A percentile compares a stretch with the other conserved stretches of the same genome.
These are phyloP conservation scores for Aphanoascus verrucosus DNA, from an alignment of 2,329 filamentous ascomycete species.

Conservation along the genomic window DNA sequence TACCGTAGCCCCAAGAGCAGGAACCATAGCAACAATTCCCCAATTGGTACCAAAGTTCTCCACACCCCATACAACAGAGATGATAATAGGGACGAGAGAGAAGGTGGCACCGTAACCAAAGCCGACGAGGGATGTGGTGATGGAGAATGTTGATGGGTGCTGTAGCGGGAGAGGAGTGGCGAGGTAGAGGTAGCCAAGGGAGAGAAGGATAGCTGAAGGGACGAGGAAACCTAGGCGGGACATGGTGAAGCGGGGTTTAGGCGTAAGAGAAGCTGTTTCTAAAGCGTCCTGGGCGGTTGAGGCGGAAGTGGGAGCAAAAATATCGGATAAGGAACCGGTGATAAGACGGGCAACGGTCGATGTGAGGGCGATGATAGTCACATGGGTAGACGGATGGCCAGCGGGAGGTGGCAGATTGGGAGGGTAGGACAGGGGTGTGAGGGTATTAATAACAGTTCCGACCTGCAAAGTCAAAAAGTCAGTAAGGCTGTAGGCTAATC, in stretches of 20 bases:
- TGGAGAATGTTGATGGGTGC: conserved; percentile 69
- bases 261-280: conserved; percentile 26
- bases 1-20: conserved; percentile 73
- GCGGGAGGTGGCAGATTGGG: conserved; percentile 40
- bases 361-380: conserved; percentile 81
- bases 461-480: conserved; percentile 36
- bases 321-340: conserved; percentile 77
- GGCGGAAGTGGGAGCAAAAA: conserved; percentile 61
- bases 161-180: conserved; percentile 70
- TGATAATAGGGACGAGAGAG: conserved; percentile 77
- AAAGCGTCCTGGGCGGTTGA: conserved; percentile 26
- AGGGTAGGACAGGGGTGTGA: conserved; percentile 54
- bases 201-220: conserved; percentile 61
- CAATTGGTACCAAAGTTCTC: conserved; percentile 99
- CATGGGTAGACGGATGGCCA: conserved; percentile 66
- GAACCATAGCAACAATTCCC: conserved; percentile 87
- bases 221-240: conserved; percentile 75
- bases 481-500: background rate
- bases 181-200: conserved; percentile 63
- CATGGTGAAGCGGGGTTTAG: conserved; percentile 42
- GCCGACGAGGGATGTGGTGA: conserved; percentile 74
- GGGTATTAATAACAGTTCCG: conserved; percentile 80
- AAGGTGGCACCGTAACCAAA: conserved; percentile 90
- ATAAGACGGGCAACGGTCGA: conserved; percentile 85
- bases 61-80: conserved; percentile 95